Evolutionary conservation across 78 protist genomes (phyloP).

Genomic region (Chrysochromulina parva): DNA sequence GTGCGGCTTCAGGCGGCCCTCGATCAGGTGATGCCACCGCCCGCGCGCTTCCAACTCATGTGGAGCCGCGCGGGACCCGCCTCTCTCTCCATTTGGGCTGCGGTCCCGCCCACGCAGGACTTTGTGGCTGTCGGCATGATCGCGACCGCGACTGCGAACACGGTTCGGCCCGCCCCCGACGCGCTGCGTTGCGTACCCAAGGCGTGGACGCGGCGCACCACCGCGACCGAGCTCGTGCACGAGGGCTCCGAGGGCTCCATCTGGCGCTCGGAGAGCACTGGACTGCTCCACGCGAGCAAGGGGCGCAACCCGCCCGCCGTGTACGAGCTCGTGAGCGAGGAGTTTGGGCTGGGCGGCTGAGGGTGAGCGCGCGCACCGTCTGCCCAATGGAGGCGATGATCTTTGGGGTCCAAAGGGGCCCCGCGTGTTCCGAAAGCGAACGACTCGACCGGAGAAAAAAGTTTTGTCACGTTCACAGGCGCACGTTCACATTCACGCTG

Average conservation of each 20-base stretch:
- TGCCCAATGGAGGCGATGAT: no score
- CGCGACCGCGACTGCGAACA: not conserved
- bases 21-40: constrained; percentile 14
- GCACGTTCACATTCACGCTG: no score
- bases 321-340: not conserved
- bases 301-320: not conserved
- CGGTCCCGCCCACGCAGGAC: constrained; percentile 35
- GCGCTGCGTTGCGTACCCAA: constrained; percentile 44
- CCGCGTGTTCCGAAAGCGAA: no score
- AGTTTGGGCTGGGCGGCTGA: no score
- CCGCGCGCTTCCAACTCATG: not conserved
- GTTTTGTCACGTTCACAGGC: no score
- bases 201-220: not conserved
- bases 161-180: constrained; percentile 19
- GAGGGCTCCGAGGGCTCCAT: constrained; percentile 10
- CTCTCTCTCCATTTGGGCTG: constrained; percentile 9
- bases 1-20: not conserved
- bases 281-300: not conserved
- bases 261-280: not conserved
- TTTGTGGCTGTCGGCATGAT: constrained; percentile 33
- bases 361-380: no score
- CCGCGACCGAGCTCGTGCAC: constrained; percentile 15
- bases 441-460: no score
- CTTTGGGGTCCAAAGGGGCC: no score
- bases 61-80: not conserved